phyloP scores from a whole-genome alignment of 352 stramenopile species.

The Pythium aristosporum region DNA sequence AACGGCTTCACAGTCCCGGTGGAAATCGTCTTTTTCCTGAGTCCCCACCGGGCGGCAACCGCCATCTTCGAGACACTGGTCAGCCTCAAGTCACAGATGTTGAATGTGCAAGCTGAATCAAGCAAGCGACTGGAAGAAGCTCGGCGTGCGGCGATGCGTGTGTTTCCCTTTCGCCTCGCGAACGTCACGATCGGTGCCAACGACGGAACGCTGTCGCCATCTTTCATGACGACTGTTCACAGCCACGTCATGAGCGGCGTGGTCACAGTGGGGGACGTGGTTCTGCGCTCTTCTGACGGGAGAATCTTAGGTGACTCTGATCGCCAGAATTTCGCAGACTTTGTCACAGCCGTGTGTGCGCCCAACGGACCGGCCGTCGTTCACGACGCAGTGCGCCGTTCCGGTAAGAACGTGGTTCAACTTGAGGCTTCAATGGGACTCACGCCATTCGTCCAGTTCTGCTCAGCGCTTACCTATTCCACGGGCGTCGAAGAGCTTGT shows the following conservation, averaged over 20 bases:
- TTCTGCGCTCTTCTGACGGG: neutral
- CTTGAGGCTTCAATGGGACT: slow-evolving; percentile 3
- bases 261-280: slow-evolving; percentile 1
- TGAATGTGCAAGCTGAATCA: neutral
- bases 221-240: neutral
- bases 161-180: slow-evolving; percentile 6
- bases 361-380: slow-evolving; percentile 1
- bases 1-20: slow-evolving; percentile 4
- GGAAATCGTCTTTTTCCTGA: neutral
- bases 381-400: neutral
- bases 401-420: neutral
- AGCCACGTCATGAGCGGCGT: neutral
- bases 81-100: neutral
- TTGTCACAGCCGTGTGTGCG: slow-evolving; percentile 3
- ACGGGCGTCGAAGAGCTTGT: slow-evolving; percentile 1
- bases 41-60: neutral
- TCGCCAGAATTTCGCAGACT: slow-evolving; percentile 3
- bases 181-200: neutral
- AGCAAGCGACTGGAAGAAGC: slow-evolving; percentile 3
- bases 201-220: neutral
- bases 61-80: neutral
- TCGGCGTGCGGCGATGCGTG: slow-evolving; percentile 4
- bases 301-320: neutral
- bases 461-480: slow-evolving; percentile 10
- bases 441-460: slow-evolving; percentile 2